Conservation (phyloP, 192 early-diverging fungal species). For the Coemansia sp. region DNA sequence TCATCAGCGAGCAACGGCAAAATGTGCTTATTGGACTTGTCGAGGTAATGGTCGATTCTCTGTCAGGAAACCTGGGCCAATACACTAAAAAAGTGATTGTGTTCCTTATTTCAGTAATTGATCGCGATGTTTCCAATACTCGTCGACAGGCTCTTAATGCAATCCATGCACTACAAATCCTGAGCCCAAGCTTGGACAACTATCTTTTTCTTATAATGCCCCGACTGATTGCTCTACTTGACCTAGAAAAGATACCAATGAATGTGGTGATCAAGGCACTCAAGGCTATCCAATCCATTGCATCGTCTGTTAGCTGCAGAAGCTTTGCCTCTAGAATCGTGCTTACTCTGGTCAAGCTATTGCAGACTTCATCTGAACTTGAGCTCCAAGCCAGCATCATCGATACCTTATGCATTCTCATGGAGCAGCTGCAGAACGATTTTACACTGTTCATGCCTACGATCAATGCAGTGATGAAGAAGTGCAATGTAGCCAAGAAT, state of each 20-base stretch:
- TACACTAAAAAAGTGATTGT: slow-evolving; percentile 79
- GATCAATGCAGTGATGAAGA: slow-evolving; percentile 73
- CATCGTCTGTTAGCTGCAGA: slow-evolving; percentile 71
- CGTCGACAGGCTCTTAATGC: slow-evolving; percentile 65
- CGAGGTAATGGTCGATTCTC: slow-evolving; percentile 78
- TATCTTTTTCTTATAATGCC: slow-evolving; percentile 91
- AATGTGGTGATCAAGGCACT: slow-evolving; percentile 65
- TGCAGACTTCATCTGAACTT: slow-evolving; percentile 46
- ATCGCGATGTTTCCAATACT: slow-evolving; percentile 68
- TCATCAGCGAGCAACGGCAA: slow-evolving; percentile 60
- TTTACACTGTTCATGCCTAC: slow-evolving; percentile 86
- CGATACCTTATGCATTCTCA: slow-evolving; percentile 77
- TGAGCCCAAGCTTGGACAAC: slow-evolving; percentile 86
- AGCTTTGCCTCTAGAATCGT: slow-evolving; percentile 87
- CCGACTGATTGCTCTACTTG: slow-evolving; percentile 74
- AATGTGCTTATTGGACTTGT: slow-evolving; percentile 81
- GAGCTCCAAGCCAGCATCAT: slow-evolving; percentile 67
- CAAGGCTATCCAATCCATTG: slow-evolving; percentile 68
- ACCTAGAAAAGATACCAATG: slow-evolving; percentile 63
- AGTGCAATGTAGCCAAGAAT: slow-evolving; percentile 61
- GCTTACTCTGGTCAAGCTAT: slow-evolving; percentile 74
- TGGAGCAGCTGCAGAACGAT: slow-evolving; percentile 79
- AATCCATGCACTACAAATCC: slow-evolving; percentile 72
- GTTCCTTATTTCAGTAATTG: slow-evolving; percentile 81
- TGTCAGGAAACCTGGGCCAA: slow-evolving; percentile 85